Percentiles rank a stretch among this genome's conserved stretches.
These are phyloP conservation scores for Leccinum arenicola DNA, from an alignment of 768 basidiomycete species.

Conservation along the genomic window DNA sequence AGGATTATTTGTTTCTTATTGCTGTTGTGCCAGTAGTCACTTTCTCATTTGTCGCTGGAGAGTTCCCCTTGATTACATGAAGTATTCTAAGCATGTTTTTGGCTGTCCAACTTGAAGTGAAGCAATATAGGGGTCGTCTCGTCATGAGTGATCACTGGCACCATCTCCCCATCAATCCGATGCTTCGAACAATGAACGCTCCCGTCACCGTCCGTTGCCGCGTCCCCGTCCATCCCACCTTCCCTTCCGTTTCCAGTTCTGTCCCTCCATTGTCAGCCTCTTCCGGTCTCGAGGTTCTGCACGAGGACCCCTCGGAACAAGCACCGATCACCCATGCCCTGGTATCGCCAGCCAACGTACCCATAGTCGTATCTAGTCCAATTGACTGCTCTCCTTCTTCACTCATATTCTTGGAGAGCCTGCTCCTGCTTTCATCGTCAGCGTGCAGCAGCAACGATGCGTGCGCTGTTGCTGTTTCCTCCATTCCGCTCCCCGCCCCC, in stretches of 20 bases:
- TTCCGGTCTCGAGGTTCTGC: conserved; percentile 28
- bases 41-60: not conserved
- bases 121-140: not conserved
- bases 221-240: too few relatives aligned
- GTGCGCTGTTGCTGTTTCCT: too few relatives aligned
- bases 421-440: too few relatives aligned
- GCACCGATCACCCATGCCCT: conserved; percentile 14
- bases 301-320: conserved; percentile 27
- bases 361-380: conserved; percentile 22
- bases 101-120: not conserved
- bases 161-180: too few relatives aligned
- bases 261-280: conserved; percentile 22
- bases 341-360: not conserved
- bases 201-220: too few relatives aligned
- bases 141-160: too few relatives aligned
- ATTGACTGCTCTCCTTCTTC: conserved; percentile 2
- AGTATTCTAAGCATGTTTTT: not conserved
- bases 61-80: not conserved
- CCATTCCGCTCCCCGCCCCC: too few relatives aligned
- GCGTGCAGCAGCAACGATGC: too few relatives aligned
- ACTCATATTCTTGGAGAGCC: too few relatives aligned
- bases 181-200: too few relatives aligned
- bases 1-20: conserved; percentile 35
- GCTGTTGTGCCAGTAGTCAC: conserved; percentile 28
- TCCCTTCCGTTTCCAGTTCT: conserved; percentile 22